These are phyloP conservation scores for Macrophomina phaseolina DNA, from an alignment of 2,329 filamentous ascomycete genomes.

Conservation along the genomic window DNA sequence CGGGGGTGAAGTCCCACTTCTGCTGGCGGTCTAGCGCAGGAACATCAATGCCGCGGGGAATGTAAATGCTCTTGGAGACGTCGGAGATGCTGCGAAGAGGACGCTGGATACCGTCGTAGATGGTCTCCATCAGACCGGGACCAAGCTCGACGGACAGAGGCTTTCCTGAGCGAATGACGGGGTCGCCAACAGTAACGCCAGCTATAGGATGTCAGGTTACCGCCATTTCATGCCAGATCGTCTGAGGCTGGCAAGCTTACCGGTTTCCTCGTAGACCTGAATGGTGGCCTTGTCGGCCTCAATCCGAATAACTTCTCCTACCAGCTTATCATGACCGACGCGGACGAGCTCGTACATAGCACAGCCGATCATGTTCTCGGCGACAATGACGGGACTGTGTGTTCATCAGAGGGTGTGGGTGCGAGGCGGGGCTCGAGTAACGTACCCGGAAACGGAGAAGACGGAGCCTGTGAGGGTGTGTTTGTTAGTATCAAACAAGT, in stretches of 20 bases:
- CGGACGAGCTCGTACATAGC: constrained; percentile 99
- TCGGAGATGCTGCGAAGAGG: constrained; percentile 85
- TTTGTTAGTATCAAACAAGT: not conserved
- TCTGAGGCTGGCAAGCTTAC: constrained; percentile 55
- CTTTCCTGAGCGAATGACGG: constrained; percentile 88
- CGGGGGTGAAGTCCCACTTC: constrained; percentile 95
- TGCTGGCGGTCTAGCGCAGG: constrained; percentile 87
- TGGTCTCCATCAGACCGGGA: constrained; percentile 96
- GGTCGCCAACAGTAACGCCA: constrained; percentile 94
- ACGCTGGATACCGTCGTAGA: constrained; percentile 98
- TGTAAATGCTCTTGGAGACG: constrained; percentile 88
- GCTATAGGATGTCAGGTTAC: constrained; percentile 57
- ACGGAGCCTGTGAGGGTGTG: constrained; percentile 57
- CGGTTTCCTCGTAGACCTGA: constrained; percentile 99
- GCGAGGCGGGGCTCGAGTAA: constrained; percentile 31
- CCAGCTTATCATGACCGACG: constrained; percentile 89
- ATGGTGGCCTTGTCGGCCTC: constrained; percentile 94
- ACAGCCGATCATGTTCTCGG: constrained; percentile 98
- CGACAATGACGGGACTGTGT: constrained; percentile 83
- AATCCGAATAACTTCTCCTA: constrained; percentile 98
- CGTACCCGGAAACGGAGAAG: constrained; percentile 72
- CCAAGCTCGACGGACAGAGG: constrained; percentile 96
- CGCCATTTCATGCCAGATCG: not conserved
- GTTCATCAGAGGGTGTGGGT: constrained; percentile 38
- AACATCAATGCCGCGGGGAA: constrained; percentile 88